These are phyloP conservation scores for Pythium folliculosum DNA, from an alignment of 352 stramenopile genomes.

Conservation along the genomic window DNA sequence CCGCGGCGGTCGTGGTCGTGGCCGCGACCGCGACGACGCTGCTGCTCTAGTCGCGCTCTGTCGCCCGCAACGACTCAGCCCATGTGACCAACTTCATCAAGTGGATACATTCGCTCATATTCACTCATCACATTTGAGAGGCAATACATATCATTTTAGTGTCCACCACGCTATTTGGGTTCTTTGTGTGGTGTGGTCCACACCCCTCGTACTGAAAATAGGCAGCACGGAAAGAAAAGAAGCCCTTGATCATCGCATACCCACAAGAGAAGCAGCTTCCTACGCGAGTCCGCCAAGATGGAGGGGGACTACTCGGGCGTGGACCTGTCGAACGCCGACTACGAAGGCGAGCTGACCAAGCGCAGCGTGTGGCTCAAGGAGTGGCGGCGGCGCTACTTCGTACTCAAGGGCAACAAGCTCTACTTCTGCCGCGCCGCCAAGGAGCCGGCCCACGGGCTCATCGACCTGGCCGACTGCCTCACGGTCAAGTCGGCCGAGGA, in stretches of 20 bases:
- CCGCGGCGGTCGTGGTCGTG: slow-evolving; percentile 1
- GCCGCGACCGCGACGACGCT: slow-evolving; percentile 1
- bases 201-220: too few relatives aligned
- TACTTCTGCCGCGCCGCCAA: slow-evolving; percentile 83
- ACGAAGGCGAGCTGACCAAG: slow-evolving; percentile 89
- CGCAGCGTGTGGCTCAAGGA: slow-evolving; percentile 92
- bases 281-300: slow-evolving; percentile 31
- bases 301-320: slow-evolving; percentile 75
- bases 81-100: neutral
- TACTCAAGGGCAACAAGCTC: slow-evolving; percentile 91
- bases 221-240: neutral
- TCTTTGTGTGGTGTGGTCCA: too few relatives aligned
- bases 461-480: slow-evolving; percentile 88
- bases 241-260: neutral
- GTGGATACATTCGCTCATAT: neutral
- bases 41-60: neutral
- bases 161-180: too few relatives aligned
- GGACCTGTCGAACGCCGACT: slow-evolving; percentile 83
- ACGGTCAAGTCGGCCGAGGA: slow-evolving; percentile 91
- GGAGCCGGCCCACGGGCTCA: slow-evolving; percentile 85
- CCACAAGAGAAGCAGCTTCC: too few relatives aligned
- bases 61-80: neutral
- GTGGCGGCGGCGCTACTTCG: slow-evolving; percentile 90
- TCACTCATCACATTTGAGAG: too few relatives aligned
- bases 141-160: too few relatives aligned